Percentiles rank a stretch among this genome's conserved stretches.
phyloP scores from a whole-genome alignment of 2,329 filamentous ascomycete species.

The Rhexocercosporidium sp. region DNA sequence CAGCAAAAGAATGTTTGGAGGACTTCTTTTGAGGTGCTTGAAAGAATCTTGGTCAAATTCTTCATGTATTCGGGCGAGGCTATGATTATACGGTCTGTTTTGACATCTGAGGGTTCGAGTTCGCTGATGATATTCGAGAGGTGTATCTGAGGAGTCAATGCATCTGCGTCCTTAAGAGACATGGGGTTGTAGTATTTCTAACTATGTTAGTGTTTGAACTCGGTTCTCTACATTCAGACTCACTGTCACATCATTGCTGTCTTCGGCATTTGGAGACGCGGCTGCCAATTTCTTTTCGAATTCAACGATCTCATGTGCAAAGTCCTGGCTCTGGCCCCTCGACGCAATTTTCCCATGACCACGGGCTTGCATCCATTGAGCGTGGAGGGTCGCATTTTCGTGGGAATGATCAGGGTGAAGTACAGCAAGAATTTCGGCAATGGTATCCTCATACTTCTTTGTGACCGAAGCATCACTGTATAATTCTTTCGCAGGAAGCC shows the following conservation, averaged over 20 bases:
- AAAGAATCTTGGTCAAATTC: conserved; percentile 60
- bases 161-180: conserved; percentile 58
- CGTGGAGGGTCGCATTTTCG: conserved; percentile 27
- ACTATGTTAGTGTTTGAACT: conserved; percentile 22
- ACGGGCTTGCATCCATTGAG: conserved; percentile 17
- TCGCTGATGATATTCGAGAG: conserved; percentile 57
- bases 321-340: conserved; percentile 22
- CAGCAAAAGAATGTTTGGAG: conserved; percentile 68
- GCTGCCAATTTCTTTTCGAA: conserved; percentile 67
- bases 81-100: conserved; percentile 60
- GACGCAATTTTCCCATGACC: conserved; percentile 23
- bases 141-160: conserved; percentile 60
- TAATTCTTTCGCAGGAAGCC: conserved; percentile 66
- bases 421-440: conserved; percentile 41
- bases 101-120: conserved; percentile 57
- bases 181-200: conserved; percentile 70
- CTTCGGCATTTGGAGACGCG: conserved; percentile 61
- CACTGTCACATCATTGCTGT: conserved; percentile 64
- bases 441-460: conserved; percentile 53
- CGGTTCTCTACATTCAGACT: conserved; percentile 21
- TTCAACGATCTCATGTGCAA: conserved; percentile 52
- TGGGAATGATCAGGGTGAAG: conserved; percentile 31
- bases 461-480: conserved; percentile 61
- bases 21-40: conserved; percentile 57
- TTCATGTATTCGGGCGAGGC: conserved; percentile 64